Percentiles rank a stretch among this genome's conserved stretches.
These are phyloP conservation scores for Saprolegnia parasitica DNA, from an alignment of 352 stramenopile genomes.

Conservation along the genomic window DNA sequence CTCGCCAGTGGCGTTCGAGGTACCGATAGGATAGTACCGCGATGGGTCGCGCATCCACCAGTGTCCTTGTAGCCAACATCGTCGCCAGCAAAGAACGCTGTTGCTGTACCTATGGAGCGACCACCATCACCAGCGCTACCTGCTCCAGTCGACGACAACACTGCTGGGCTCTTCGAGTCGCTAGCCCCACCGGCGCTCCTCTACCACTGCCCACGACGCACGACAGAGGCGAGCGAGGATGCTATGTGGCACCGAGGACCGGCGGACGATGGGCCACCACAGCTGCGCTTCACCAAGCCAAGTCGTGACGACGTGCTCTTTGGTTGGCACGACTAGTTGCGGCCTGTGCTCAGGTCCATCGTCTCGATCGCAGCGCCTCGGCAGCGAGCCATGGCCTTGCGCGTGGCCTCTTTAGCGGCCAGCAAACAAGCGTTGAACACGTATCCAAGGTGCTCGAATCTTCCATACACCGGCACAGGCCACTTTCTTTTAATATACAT, in stretches of 20 bases:
- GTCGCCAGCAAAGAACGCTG: background rate
- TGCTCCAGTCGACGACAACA: no score
- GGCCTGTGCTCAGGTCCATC: background rate
- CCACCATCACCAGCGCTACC: background rate
- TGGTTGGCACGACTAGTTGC: no score
- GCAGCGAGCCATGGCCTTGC: background rate
- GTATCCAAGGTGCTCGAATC: background rate
- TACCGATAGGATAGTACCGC: background rate
- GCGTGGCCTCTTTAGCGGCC: background rate
- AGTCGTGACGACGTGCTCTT: no score
- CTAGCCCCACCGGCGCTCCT: background rate
- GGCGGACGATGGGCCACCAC: no score
- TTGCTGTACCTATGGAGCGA: background rate
- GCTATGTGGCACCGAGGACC: background rate
- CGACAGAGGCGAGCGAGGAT: background rate
- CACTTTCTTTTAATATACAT: background rate
- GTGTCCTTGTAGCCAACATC: no score
- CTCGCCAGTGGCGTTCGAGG: background rate
- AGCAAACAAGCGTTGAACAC: background rate
- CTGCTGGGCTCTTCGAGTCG: background rate
- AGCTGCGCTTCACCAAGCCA: no score
- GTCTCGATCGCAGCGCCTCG: background rate
- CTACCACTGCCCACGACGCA: background rate
- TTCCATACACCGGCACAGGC: background rate
- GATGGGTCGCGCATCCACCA: no score